Evolutionary conservation across 108 stramenopile genomes (phyloP), one percentile per base, ranked within the genome.

Genomic region (Fragilariopsis cylindrus): DNA sequence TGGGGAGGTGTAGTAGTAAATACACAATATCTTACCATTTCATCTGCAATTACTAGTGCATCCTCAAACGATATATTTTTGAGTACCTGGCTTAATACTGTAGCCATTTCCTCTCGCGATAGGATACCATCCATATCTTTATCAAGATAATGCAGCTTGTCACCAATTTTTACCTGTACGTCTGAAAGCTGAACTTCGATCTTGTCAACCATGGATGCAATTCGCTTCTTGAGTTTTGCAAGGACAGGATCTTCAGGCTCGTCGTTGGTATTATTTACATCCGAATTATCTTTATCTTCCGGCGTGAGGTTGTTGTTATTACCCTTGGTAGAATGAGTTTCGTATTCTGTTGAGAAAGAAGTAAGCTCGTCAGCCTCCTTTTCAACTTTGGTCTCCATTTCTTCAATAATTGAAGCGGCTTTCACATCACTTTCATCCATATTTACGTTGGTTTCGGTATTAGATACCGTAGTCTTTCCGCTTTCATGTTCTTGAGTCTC

Each of bases 111-210:
- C 73, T 95, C 93, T 48, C 68, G 66, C 30, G 89, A 78, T 11
- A 99, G 50, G 47, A 96, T 83, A 45, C 96, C 98, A 82, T 99
- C 98, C 56, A 77, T 76, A 83, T 99, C 99, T 62, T 93, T 90
- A 84, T 99, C 99, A n/a, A 99, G 81, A 67, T 96, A 81, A 60
- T 97, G 94, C 63, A 99, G 91, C 75, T 96, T 97, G 75, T 97
- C 94, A 16, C 98, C 98, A 74, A 99, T 96, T 55, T 90, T 88
- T 48, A 86, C 83, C 60, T 98, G 92, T 15, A 91, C 93, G 71
- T 88, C 83, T 42, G 93, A 81, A 30, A 99, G 88, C 71, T 98
- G 94, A 8, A 81, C 74, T 82, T 98, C 97, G 69, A 98, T 91
- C 55, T 91, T 92, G 40, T 88, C 92, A 54, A 98, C 94, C 97